A percentile compares a stretch with the other conserved stretches of the same genome.
Evolutionary conservation across 2,329 filamentous ascomycete species (phyloP).

Genomic region (Fusarium irregulare): DNA sequence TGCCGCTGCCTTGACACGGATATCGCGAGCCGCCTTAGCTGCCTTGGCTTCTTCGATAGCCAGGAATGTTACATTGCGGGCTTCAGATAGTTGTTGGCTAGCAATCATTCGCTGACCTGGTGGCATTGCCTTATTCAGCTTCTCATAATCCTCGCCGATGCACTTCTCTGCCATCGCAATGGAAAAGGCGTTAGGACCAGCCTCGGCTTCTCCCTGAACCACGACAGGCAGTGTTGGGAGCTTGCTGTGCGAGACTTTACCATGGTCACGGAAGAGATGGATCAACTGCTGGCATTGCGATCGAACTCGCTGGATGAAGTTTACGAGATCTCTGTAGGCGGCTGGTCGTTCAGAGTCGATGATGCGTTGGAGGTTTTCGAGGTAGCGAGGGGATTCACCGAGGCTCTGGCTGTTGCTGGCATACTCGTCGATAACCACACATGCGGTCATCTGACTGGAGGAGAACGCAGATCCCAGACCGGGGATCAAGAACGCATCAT

Average conservation of each 20-base stretch:
- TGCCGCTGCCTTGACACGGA: conserved; percentile 86
- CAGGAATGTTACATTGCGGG: conserved; percentile 73
- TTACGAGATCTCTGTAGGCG: conserved; percentile 90
- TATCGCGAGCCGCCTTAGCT: conserved; percentile 84
- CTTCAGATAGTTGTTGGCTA: conserved; percentile 80
- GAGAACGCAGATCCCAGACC: conserved; percentile 79
- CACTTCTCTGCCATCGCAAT: conserved; percentile 89
- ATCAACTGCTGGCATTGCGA: conserved; percentile 92
- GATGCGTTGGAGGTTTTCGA: conserved; percentile 75
- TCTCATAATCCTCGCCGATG: conserved; percentile 85
- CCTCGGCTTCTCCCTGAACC: conserved; percentile 91
- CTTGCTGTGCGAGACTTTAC: conserved; percentile 79
- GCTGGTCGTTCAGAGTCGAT: conserved; percentile 84
- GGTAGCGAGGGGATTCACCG: conserved; percentile 62
- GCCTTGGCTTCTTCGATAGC: conserved; percentile 83
- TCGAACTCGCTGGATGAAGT: conserved; percentile 87
- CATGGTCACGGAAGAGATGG: conserved; percentile 91
- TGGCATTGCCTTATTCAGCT: conserved; percentile 87
- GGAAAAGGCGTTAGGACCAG: conserved; percentile 92
- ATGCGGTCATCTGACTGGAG: conserved; percentile 85
- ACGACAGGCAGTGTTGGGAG: conserved; percentile 87
- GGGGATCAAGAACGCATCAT: conserved; percentile 72
- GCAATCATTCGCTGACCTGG: conserved; percentile 89
- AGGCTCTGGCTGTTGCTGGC: conserved; percentile 68
- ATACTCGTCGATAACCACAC: conserved; percentile 89